Conservation (phyloP, 306 rosid genomes). For the Lagenaria siceraria region DNA sequence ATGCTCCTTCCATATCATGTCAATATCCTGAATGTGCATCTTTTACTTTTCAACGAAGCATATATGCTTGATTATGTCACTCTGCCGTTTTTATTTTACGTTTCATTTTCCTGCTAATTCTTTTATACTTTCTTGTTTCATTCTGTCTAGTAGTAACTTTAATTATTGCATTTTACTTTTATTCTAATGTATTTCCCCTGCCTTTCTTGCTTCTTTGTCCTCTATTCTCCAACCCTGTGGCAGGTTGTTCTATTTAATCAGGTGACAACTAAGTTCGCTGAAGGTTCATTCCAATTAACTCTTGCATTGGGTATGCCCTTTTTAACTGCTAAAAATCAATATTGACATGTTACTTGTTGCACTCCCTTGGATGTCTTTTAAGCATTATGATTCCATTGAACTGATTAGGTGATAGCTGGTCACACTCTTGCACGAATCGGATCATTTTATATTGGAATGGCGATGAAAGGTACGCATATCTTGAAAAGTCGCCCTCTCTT, state of each 20-base stretch:
- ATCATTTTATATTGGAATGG: slow-evolving; percentile 72
- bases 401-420: slow-evolving; percentile 84
- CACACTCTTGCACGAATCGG: slow-evolving; percentile 82
- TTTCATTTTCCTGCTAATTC: background rate
- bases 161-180: background rate
- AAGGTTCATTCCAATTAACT: slow-evolving; percentile 79
- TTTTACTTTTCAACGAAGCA: background rate
- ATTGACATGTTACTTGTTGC: background rate
- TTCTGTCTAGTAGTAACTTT: background rate
- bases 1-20: background rate
- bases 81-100: background rate
- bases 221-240: slow-evolving; percentile 10
- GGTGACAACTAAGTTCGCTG: slow-evolving; percentile 61
- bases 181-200: background rate
- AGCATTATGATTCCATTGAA: slow-evolving; percentile 17
- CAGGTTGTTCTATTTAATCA: slow-evolving; percentile 91
- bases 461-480: slow-evolving; percentile 51
- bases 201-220: background rate
- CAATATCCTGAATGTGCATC: background rate
- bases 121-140: background rate
- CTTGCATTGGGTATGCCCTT: slow-evolving; percentile 67
- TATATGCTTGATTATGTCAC: background rate
- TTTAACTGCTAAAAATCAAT: background rate
- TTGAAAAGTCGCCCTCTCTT: slow-evolving; percentile 74
- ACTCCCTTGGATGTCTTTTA: background rate